A percentile compares a stretch with the other conserved stretches of the same genome.
Evolutionary conservation across 257 asterid species (phyloP).

Genomic region (Vinca minor): DNA sequence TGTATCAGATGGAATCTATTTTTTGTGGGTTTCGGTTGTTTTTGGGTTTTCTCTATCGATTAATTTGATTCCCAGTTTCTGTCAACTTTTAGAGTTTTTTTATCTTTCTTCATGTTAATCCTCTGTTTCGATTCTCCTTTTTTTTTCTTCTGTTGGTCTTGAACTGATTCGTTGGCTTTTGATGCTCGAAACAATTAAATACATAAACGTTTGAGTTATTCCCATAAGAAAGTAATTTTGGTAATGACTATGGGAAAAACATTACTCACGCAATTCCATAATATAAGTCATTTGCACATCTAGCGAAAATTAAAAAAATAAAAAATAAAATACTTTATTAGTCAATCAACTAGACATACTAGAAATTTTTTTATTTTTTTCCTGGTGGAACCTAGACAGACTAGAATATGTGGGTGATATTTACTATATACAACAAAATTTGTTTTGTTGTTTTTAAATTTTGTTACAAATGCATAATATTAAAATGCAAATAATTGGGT

Average conservation of each 20-base stretch:
- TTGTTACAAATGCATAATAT: neutral
- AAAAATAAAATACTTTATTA: too few species aligned
- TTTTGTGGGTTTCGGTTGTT: neutral
- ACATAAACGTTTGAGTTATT: neutral
- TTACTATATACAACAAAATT: neutral
- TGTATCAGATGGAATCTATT: neutral
- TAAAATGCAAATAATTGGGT: neutral
- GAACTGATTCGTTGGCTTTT: neutral
- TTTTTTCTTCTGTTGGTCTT: neutral
- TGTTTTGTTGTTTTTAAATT: neutral
- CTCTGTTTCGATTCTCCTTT: neutral
- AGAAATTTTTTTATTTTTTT: too few species aligned
- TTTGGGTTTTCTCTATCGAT: neutral
- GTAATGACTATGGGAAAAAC: too few species aligned
- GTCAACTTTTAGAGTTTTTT: neutral
- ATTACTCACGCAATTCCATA: too few species aligned
- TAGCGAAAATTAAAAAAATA: too few species aligned
- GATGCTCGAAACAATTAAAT: neutral
- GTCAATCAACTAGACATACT: too few species aligned
- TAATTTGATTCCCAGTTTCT: neutral
- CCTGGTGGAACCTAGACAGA: too few species aligned
- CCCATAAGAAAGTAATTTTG: neutral
- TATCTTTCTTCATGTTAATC: neutral
- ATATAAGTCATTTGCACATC: too few species aligned
- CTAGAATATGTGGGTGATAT: neutral